phyloP scores from a whole-genome alignment of 129 eudicot species.

The carrot (Daucus carota) region DNA sequence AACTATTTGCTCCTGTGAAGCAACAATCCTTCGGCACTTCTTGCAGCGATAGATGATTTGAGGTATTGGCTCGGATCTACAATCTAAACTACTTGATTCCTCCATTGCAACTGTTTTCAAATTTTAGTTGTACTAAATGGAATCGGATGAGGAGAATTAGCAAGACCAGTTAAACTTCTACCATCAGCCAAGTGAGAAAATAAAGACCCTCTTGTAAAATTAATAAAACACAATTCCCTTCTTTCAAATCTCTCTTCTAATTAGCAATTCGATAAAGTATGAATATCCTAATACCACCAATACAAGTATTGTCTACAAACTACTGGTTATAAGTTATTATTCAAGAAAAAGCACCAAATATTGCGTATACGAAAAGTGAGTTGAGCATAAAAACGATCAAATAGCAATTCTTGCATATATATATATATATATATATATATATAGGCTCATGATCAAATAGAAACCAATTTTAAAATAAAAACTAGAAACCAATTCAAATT shows the following conservation, averaged over 20 bases:
- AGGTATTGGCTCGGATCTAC: conserved; percentile 30
- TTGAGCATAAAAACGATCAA: background rate
- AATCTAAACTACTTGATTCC: conserved; percentile 21
- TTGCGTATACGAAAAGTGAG: background rate
- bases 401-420: background rate
- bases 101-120: conserved; percentile 22
- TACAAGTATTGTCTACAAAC: background rate
- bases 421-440: too few species aligned
- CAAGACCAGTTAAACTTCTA: background rate
- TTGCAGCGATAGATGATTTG: conserved; percentile 64
- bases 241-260: background rate
- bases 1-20: conserved; percentile 58
- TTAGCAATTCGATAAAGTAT: background rate
- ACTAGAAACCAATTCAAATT: too few species aligned
- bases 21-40: conserved; percentile 83
- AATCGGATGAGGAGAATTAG: background rate
- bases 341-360: background rate
- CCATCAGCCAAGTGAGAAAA: background rate
- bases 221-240: background rate
- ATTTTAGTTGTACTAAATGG: background rate
- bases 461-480: too few species aligned
- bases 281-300: background rate
- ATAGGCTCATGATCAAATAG: too few species aligned
- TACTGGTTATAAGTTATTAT: background rate
- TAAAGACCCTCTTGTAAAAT: background rate